Evolutionary conservation across 2,329 filamentous ascomycete genomes (phyloP), one percentile per base, ranked within the genome.

Genomic region (Teratosphaeria nubilosa): DNA sequence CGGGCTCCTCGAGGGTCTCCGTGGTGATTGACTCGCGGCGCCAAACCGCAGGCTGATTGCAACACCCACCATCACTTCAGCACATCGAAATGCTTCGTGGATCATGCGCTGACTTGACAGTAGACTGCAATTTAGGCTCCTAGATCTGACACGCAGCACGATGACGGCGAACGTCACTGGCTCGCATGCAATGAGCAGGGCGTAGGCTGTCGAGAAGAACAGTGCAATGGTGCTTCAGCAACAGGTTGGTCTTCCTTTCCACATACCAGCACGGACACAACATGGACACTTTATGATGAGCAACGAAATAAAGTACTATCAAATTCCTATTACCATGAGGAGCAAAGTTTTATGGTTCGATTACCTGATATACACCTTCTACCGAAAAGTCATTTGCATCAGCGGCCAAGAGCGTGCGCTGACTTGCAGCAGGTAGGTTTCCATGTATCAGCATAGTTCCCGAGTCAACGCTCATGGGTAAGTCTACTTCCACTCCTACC

Each of bases 11-110:
- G 41, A 48, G 60, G 56, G 67, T 67, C 73, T 69, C 69, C 66
- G 70, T 83, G 81, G 79, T 82, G 80, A 83, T 76, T 77, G 78
- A 81, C 80, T 78, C 80, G 80, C 82, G 79, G 75, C 65, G 77
- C 80, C 80, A 82, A 83, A 82, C 78, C 79, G 82, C 80, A 72
- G 72, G 74, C 79, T 82, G 79, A 82, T 69, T 62, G 32, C 56
- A 55, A 27, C 32, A 51, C 11, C 27, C 9, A 30, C 22, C 25
- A 16, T 31, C 54, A 37, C 22, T 51, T 51, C 37, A 20, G 31
- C 16, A 54, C 20, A 30, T 14, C 9, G 24, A 30, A n/a, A 52
- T 30, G 31, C 53, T 55, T 55, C 27, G 4, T 20, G 2, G 30
- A 27, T n/a, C 53, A 41, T 45, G 22, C 30, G 53, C 25, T 37